Evolutionary conservation across 306 rosid species (phyloP).

Genomic region (Sphenostylis stenocarpa): DNA sequence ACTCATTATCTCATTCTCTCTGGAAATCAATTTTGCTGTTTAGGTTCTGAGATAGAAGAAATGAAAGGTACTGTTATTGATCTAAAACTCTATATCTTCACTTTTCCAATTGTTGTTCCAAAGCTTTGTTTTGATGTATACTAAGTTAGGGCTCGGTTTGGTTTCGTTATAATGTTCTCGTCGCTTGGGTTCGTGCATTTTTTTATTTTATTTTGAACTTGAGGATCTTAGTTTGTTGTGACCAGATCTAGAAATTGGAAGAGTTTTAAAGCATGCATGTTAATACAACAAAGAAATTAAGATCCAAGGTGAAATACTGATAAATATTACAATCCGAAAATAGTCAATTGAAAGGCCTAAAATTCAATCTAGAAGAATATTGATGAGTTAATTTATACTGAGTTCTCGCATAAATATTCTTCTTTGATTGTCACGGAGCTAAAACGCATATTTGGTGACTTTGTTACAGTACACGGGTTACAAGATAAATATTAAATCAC

Average conservation of each 20-base stretch:
- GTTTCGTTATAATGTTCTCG: neutral
- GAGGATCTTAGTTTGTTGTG: too few species aligned
- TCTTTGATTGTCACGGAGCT: too few species aligned
- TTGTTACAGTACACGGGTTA: neutral
- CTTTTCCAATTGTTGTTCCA: too few species aligned
- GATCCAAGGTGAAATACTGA: too few species aligned
- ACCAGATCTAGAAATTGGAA: too few species aligned
- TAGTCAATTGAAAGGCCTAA: too few species aligned
- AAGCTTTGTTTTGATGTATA: neutral
- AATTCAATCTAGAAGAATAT: conserved; percentile 1
- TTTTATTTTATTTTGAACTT: too few species aligned
- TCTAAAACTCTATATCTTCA: neutral
- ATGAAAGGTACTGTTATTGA: conserved; percentile 19
- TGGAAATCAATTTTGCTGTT: too few species aligned
- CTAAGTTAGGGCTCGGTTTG: neutral
- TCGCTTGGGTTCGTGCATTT: neutral
- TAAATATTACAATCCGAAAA: neutral
- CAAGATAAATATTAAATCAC: neutral
- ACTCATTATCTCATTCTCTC: too few species aligned
- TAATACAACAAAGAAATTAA: too few species aligned
- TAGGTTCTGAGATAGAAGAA: neutral
- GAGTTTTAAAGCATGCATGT: too few species aligned
- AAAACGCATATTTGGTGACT: too few species aligned
- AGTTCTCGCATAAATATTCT: neutral
- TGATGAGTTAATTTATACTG: neutral